Conservation (phyloP, 257 asterid species). For the Cinchona pubescens region DNA sequence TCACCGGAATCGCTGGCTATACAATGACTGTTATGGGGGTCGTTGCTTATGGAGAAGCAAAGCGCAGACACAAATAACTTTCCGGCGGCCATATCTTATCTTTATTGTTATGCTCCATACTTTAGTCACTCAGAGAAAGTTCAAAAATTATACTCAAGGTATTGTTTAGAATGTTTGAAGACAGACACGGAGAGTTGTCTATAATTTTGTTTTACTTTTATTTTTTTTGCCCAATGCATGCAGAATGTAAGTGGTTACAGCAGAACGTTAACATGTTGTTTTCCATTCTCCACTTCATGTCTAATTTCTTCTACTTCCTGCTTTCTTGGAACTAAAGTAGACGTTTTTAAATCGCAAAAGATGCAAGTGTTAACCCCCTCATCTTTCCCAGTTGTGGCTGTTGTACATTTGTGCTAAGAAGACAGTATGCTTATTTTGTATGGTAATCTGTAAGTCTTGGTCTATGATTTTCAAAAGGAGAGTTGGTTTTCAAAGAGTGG, state of each 20-base stretch:
- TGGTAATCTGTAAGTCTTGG: neutral
- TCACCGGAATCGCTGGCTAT: slow-evolving; percentile 87
- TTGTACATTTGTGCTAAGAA: too few relatives aligned
- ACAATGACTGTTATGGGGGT: slow-evolving; percentile 94
- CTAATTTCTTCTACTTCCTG: neutral
- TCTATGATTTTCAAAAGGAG: neutral
- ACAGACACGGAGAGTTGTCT: neutral
- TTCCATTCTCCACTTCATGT: neutral
- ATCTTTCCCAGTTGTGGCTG: neutral
- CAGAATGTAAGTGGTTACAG: slow-evolving; percentile 7
- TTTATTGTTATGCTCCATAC: neutral
- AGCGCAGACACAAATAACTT: slow-evolving; percentile 69
- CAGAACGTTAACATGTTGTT: neutral
- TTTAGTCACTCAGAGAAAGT: neutral
- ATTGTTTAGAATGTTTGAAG: neutral
- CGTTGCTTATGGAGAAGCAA: slow-evolving; percentile 92
- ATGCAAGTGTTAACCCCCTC: neutral
- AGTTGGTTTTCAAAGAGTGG: neutral
- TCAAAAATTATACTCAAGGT: neutral
- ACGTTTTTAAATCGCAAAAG: too few relatives aligned
- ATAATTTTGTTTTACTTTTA: slow-evolving; percentile 3
- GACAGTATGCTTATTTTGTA: neutral
- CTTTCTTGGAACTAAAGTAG: too few relatives aligned
- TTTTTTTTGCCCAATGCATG: slow-evolving; percentile 1
- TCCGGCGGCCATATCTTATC: neutral